Percentiles rank a stretch among this genome's conserved stretches.
These are phyloP conservation scores for Lentinula lateritia DNA, from an alignment of 768 basidiomycete species.

Conservation along the genomic window DNA sequence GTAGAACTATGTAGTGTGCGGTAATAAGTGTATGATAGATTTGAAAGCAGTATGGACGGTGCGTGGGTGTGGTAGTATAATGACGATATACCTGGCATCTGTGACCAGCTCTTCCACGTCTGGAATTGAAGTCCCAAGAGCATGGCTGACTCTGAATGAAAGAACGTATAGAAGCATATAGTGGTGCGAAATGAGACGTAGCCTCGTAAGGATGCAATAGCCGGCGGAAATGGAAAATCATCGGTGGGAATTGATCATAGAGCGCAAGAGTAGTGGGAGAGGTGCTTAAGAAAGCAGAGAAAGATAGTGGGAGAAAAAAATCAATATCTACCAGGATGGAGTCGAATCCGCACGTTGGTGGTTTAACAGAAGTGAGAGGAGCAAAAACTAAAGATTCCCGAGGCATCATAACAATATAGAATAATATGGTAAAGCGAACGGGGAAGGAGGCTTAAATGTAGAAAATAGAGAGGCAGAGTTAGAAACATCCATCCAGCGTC, in stretches of 20 bases:
- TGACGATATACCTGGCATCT: not conserved
- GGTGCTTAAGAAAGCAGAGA: not conserved
- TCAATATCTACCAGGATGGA: too few species aligned
- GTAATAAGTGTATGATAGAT: not conserved
- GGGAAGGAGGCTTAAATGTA: not conserved
- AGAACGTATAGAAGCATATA: not conserved
- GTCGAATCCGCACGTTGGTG: too few species aligned
- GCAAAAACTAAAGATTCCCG: not conserved
- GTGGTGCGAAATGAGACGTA: not conserved
- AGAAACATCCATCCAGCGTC: too few species aligned
- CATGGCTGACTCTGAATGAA: not conserved
- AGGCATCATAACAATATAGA: not conserved
- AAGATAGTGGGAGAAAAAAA: not conserved
- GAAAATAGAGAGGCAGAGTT: not conserved
- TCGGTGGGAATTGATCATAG: not conserved
- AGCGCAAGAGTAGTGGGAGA: not conserved
- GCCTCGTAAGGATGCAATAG: not conserved
- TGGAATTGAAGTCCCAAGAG: not conserved
- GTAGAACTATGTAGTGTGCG: not conserved
- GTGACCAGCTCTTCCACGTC: not conserved
- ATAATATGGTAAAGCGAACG: not conserved
- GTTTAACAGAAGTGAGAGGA: not conserved
- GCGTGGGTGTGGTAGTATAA: not conserved
- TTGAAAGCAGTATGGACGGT: too few species aligned
- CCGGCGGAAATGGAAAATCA: not conserved